phyloP scores from a whole-genome alignment of 257 asterid genomes.

The Capsicum baccatum region DNA sequence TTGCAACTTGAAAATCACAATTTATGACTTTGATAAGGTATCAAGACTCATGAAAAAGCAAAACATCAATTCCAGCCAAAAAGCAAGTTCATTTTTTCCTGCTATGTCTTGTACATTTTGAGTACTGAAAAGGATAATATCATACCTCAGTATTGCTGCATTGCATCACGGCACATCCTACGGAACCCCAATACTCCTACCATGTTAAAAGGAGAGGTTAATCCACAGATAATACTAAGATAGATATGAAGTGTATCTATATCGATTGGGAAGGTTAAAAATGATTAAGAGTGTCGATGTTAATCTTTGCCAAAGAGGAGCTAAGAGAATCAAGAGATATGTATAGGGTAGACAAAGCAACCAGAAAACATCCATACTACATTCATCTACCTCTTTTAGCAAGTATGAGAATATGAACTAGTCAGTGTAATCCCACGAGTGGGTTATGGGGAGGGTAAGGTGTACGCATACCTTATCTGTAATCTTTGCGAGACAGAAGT shows the following conservation, averaged over 20 bases:
- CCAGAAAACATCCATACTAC: slow-evolving; percentile 1
- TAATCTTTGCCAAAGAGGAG: neutral
- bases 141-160: slow-evolving; percentile 98
- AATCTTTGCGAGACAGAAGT: too few relatives aligned
- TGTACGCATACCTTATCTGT: too few relatives aligned
- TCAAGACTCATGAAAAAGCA: neutral
- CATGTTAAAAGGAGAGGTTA: slow-evolving; percentile 24
- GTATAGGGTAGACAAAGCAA: neutral
- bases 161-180: slow-evolving; percentile 98
- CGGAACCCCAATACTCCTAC: slow-evolving; percentile 99
- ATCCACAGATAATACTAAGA: slow-evolving; percentile 5
- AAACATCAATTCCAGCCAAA: neutral
- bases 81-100: slow-evolving; percentile 7
- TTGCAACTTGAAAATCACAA: slow-evolving; percentile 22
- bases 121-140: neutral
- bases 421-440: too few relatives aligned
- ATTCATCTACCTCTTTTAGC: neutral
- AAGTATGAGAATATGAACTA: neutral
- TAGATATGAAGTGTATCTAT: neutral
- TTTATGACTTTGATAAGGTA: neutral
- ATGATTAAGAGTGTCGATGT: neutral
- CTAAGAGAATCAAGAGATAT: neutral
- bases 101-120: neutral
- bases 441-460: too few relatives aligned
- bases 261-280: neutral